phyloP scores from a whole-genome alignment of 2,329 filamentous ascomycete species.

The Xylaria sp. region DNA sequence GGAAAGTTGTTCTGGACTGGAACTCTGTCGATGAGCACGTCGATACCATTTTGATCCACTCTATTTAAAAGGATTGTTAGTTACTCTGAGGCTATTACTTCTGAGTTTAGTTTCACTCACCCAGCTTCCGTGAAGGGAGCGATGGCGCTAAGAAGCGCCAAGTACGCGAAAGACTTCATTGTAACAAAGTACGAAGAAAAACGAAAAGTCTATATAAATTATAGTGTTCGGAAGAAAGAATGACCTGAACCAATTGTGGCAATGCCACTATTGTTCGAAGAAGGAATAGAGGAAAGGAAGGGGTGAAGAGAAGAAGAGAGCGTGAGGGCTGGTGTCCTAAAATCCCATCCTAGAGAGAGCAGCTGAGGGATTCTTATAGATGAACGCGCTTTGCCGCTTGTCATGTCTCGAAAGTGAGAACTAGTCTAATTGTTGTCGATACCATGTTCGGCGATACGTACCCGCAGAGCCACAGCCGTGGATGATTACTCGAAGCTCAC shows the following conservation, averaged over 20 bases:
- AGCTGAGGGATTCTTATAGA: constrained; percentile 30
- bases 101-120: not conserved
- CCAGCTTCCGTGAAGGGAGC: constrained; percentile 35
- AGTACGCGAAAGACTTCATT: constrained; percentile 40
- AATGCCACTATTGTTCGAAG: constrained; percentile 24
- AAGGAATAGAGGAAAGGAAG: constrained; percentile 16
- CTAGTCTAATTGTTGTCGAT: constrained; percentile 16
- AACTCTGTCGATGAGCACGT: constrained; percentile 36
- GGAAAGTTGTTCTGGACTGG: constrained; percentile 39
- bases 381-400: constrained; percentile 16
- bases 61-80: constrained; percentile 20
- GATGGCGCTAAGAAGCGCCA: constrained; percentile 38
- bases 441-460: constrained; percentile 20
- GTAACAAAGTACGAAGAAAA: constrained; percentile 14
- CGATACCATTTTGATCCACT: constrained; percentile 32
- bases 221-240: constrained; percentile 20
- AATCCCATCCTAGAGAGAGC: constrained; percentile 13
- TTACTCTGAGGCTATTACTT: not conserved
- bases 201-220: constrained; percentile 20
- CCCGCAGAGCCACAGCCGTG: constrained; percentile 13
- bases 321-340: constrained; percentile 30
- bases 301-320: constrained; percentile 24
- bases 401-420: not conserved
- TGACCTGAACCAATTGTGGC: constrained; percentile 23
- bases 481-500: constrained; percentile 37